phyloP scores from a whole-genome alignment of 768 basidiomycete genomes.

The Macrolepiota albuminosa region DNA sequence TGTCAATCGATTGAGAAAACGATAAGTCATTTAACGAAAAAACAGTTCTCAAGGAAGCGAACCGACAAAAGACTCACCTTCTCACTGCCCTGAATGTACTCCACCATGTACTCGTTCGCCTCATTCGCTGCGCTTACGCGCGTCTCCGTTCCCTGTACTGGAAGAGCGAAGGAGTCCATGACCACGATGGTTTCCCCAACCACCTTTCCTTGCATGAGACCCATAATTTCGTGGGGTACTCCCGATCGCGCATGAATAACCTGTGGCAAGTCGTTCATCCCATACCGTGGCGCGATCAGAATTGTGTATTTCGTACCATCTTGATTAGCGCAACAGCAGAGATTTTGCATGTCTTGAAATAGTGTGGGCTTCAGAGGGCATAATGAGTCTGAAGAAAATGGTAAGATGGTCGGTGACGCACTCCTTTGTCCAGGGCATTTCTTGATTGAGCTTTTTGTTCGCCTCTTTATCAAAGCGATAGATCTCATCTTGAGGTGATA shows the following conservation, averaged over 20 bases:
- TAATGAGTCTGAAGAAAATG: not conserved
- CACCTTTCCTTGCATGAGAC: conserved; percentile 97
- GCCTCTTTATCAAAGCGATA: conserved; percentile 68
- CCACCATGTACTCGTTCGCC: conserved; percentile 98
- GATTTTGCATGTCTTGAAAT: conserved; percentile 90
- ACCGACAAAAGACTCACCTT: conserved; percentile 46
- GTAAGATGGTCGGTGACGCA: conserved; percentile 30
- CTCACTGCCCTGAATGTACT: conserved; percentile 78
- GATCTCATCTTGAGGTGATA: conserved; percentile 76
- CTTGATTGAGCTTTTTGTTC: conserved; percentile 61
- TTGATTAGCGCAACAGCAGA: conserved; percentile 94
- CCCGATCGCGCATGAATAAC: conserved; percentile 98
- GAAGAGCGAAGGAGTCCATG: conserved; percentile 95
- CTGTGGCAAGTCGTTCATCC: conserved; percentile 34
- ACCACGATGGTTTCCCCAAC: conserved; percentile 73
- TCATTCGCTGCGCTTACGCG: conserved; percentile 95
- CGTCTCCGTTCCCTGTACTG: conserved; percentile 97
- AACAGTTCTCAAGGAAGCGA: not conserved
- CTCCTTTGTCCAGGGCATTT: conserved; percentile 87
- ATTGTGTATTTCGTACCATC: conserved; percentile 51
- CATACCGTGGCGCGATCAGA: conserved; percentile 1
- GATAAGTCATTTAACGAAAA: not conserved
- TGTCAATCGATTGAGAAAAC: conserved; percentile 22
- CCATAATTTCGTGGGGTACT: conserved; percentile 98
- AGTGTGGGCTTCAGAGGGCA: conserved; percentile 52